These are phyloP conservation scores for Murraya paniculata DNA, from an alignment of 345 rosid genomes.

Conservation along the genomic window DNA sequence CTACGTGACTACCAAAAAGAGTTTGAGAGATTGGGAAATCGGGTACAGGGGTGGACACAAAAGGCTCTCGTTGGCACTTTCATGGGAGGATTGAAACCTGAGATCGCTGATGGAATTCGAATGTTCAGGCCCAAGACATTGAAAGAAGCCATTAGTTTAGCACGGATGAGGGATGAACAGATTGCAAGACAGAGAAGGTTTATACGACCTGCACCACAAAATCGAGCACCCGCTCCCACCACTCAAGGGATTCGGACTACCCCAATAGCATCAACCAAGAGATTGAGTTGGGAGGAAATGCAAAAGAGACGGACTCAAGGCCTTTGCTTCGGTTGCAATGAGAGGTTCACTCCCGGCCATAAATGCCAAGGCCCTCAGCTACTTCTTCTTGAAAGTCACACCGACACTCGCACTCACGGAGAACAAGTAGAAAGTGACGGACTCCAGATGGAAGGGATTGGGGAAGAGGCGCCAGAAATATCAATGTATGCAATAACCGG, in stretches of 20 bases:
- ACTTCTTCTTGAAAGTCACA: background rate
- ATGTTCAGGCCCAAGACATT: background rate
- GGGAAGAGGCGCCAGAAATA: background rate
- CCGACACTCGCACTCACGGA: background rate
- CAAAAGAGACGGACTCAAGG: background rate
- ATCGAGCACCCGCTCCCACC: too few species aligned
- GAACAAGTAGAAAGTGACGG: background rate
- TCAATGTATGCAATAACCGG: background rate
- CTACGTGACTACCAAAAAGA: too few species aligned
- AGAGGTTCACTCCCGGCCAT: background rate
- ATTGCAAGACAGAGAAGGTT: background rate
- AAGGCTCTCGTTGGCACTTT: background rate
- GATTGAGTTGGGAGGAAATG: background rate
- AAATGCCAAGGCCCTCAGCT: background rate
- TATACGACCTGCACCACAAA: background rate
- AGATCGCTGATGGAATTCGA: background rate
- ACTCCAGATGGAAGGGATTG: too few species aligned
- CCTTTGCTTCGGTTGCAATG: background rate
- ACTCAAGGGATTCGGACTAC: too few species aligned
- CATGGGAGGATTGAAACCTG: background rate
- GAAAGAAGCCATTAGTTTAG: background rate
- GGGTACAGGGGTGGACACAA: too few species aligned
- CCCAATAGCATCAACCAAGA: too few species aligned
- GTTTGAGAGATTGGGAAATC: too few species aligned
- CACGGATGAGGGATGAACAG: background rate